These are phyloP conservation scores for Capsicum baccatum DNA, from an alignment of 257 asterid species.

Conservation along the genomic window DNA sequence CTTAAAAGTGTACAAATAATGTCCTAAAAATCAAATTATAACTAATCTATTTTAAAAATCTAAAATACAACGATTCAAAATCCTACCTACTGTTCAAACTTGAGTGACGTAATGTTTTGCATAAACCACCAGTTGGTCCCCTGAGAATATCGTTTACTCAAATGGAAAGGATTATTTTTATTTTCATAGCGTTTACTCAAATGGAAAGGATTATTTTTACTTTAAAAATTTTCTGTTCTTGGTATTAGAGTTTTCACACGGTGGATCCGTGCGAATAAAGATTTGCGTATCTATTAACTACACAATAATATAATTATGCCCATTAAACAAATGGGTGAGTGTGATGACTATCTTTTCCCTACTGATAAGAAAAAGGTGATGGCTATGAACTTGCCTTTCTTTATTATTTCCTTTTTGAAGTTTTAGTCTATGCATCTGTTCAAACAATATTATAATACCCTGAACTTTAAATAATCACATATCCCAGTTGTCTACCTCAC, in stretches of 20 bases:
- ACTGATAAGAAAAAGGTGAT: neutral
- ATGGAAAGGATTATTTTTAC: no score
- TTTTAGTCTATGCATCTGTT: neutral
- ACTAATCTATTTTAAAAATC: no score
- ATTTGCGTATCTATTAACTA: neutral
- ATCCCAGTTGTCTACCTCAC: conserved; percentile 3
- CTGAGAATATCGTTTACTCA: neutral
- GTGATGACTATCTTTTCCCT: neutral
- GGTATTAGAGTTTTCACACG: neutral
- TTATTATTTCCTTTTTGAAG: neutral
- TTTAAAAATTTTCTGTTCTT: neutral
- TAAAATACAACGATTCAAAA: no score
- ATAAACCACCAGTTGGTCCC: neutral
- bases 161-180: neutral
- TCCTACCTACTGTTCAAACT: no score
- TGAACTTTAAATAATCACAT: neutral
- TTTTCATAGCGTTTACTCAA: no score
- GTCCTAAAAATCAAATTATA: no score
- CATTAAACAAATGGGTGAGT: neutral
- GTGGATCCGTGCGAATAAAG: conserved; percentile 7
- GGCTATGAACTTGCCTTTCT: neutral
- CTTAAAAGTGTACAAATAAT: no score
- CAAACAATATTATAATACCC: neutral
- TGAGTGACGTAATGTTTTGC: neutral
- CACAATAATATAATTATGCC: neutral